These are phyloP conservation scores for Pichia exigua DNA, from an alignment of 805 yeast species.

Conservation along the genomic window DNA sequence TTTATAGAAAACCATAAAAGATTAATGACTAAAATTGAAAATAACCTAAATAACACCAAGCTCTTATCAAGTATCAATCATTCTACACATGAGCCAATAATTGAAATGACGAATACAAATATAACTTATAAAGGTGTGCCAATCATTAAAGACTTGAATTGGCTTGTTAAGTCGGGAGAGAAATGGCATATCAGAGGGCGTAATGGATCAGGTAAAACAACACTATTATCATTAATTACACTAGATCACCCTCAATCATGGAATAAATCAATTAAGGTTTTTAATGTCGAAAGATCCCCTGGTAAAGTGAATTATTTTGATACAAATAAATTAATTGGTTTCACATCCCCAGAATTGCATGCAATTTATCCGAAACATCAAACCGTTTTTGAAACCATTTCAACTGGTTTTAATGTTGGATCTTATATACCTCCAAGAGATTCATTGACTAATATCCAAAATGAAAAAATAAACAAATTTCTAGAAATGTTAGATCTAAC, in stretches of 20 bases:
- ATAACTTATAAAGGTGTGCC: slow-evolving; percentile 59
- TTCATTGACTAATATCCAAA: slow-evolving; percentile 30
- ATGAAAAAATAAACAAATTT: slow-evolving; percentile 35
- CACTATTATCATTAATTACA: slow-evolving; percentile 72
- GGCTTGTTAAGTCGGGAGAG: slow-evolving; percentile 65
- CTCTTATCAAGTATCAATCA: not conserved
- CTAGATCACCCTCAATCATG: slow-evolving; percentile 98
- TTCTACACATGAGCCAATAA: slow-evolving; percentile 9
- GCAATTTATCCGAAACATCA: slow-evolving; percentile 63
- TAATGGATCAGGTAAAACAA: slow-evolving; percentile 92
- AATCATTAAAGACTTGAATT: slow-evolving; percentile 50
- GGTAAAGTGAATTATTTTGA: slow-evolving; percentile 74
- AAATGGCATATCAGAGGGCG: slow-evolving; percentile 86
- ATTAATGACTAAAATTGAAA: slow-evolving; percentile 11
- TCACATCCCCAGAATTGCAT: slow-evolving; percentile 88
- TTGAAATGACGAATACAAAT: slow-evolving; percentile 55
- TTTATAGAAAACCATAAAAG: slow-evolving; percentile 19
- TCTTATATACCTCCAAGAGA: slow-evolving; percentile 44
- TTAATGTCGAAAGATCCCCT: slow-evolving; percentile 61
- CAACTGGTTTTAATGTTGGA: slow-evolving; percentile 73
- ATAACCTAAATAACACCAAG: slow-evolving; percentile 4
- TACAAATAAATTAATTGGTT: slow-evolving; percentile 72
- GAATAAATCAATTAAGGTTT: slow-evolving; percentile 58
- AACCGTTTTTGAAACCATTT: slow-evolving; percentile 47
- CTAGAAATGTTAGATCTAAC: slow-evolving; percentile 39